Conservation (phyloP, 2,329 filamentous ascomycete genomes). For the Aspergillus sp. region DNA sequence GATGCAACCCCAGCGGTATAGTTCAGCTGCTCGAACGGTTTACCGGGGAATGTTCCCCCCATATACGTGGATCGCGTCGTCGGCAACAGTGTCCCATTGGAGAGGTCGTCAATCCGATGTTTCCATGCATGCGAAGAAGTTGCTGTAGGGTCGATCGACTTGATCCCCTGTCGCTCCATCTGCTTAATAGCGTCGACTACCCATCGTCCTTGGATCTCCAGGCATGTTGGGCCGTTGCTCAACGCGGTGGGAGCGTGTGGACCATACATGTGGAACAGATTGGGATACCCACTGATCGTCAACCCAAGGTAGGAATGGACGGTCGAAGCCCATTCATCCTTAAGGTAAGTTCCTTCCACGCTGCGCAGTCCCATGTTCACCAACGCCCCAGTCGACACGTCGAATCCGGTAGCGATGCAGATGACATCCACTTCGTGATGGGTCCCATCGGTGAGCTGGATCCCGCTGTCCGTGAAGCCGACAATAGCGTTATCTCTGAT, state of each 20-base stretch:
- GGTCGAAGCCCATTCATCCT: slow-evolving; percentile 38
- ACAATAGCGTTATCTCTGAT: slow-evolving; percentile 45
- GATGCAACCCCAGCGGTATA: slow-evolving; percentile 29
- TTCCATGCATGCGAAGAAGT: slow-evolving; percentile 53
- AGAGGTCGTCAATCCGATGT: slow-evolving; percentile 47
- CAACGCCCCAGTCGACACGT: slow-evolving; percentile 43
- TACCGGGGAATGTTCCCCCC: slow-evolving; percentile 56
- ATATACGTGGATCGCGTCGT: slow-evolving; percentile 54
- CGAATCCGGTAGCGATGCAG: slow-evolving; percentile 47
- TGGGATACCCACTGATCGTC: slow-evolving; percentile 45
- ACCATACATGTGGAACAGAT: slow-evolving; percentile 56
- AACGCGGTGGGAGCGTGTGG: slow-evolving; percentile 58
- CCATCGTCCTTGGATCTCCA: slow-evolving; percentile 59
- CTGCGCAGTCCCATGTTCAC: slow-evolving; percentile 40
- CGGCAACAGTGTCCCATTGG: slow-evolving; percentile 50
- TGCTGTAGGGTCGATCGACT: slow-evolving; percentile 51
- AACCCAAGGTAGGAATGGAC: slow-evolving; percentile 45
- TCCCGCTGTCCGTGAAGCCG: slow-evolving; percentile 39
- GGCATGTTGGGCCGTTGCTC: slow-evolving; percentile 55
- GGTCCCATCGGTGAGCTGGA: slow-evolving; percentile 39
- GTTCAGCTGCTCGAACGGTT: slow-evolving; percentile 52
- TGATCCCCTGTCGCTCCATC: slow-evolving; percentile 47
- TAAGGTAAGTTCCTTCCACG: slow-evolving; percentile 28
- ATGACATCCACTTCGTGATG: slow-evolving; percentile 41
- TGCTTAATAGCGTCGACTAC: slow-evolving; percentile 52